Conservation (phyloP, 495 filamentous ascomycete genomes). For the Letharia columbiana region DNA sequence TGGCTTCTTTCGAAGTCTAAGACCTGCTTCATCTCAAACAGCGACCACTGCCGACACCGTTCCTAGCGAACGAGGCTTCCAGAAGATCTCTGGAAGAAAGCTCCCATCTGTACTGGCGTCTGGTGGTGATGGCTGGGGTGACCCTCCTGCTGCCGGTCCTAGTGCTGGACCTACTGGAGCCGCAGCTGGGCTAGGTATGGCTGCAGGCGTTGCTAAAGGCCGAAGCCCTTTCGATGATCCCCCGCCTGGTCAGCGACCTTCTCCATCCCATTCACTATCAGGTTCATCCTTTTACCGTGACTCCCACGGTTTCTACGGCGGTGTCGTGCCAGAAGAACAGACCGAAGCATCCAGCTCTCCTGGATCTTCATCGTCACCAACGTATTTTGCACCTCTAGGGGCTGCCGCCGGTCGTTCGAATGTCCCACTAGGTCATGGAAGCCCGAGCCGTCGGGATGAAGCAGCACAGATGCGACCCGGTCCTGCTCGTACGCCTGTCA, state of each 20-base stretch:
- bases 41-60: constrained; percentile 26
- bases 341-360: constrained; percentile 26
- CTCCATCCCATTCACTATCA: constrained; percentile 28
- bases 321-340: constrained; percentile 18
- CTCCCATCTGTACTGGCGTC: constrained; percentile 60
- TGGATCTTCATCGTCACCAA: constrained; percentile 25
- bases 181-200: neutral
- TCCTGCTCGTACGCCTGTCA: constrained; percentile 43
- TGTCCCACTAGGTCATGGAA: constrained; percentile 4
- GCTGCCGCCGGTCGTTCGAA: constrained; percentile 28
- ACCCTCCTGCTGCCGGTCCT: constrained; percentile 17
- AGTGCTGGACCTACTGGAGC: constrained; percentile 4
- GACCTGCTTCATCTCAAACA: constrained; percentile 28
- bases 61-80: constrained; percentile 48
- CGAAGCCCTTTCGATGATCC: constrained; percentile 15
- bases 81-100: constrained; percentile 62
- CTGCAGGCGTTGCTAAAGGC: constrained; percentile 9
- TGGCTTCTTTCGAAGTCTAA: constrained; percentile 38
- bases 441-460: constrained; percentile 18
- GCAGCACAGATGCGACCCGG: constrained; percentile 38
- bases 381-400: constrained; percentile 27
- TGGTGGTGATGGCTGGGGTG: constrained; percentile 64
- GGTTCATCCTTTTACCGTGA: constrained; percentile 35
- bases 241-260: constrained; percentile 17
- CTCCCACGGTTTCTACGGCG: constrained; percentile 34